phyloP scores from a whole-genome alignment of 768 basidiomycete species.

The Pleurotus giganteus region DNA sequence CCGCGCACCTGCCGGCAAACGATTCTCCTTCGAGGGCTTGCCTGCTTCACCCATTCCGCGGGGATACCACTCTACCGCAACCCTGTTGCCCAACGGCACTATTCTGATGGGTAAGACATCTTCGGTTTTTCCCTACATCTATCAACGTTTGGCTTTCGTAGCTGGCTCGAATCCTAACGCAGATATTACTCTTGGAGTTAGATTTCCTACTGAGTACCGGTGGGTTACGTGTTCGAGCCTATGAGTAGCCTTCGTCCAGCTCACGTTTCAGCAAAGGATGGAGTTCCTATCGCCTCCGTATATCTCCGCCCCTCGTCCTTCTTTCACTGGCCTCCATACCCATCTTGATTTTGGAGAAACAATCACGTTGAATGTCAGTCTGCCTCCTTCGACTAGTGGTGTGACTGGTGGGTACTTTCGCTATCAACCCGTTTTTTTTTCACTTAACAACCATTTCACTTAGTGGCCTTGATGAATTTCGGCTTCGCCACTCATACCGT shows the following conservation, averaged over 20 bases:
- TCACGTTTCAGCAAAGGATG: too few relatives aligned
- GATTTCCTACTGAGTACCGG: slow-evolving; percentile 34
- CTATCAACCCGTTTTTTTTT: not conserved
- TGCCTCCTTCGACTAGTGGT: not conserved
- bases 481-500: slow-evolving; percentile 42
- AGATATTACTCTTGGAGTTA: slow-evolving; percentile 16
- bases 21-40: slow-evolving; percentile 27
- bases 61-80: slow-evolving; percentile 34
- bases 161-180: slow-evolving; percentile 49
- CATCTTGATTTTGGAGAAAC: not conserved
- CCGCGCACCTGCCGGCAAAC: slow-evolving; percentile 23
- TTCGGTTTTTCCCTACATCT: not conserved
- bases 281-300: slow-evolving; percentile 41
- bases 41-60: slow-evolving; percentile 27
- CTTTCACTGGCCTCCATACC: not conserved
- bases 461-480: slow-evolving; percentile 39
- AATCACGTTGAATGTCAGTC: not conserved
- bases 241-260: not conserved
- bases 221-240: not conserved
- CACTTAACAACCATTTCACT: too few relatives aligned
- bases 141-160: slow-evolving; percentile 9
- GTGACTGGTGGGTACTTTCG: not conserved
- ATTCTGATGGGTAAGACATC: slow-evolving; percentile 24
- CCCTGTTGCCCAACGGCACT: slow-evolving; percentile 27
- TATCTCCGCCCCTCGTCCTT: slow-evolving; percentile 9